These are phyloP conservation scores for Aspergillus sp. DNA, from an alignment of 2,329 filamentous ascomycete genomes.

Conservation along the genomic window DNA sequence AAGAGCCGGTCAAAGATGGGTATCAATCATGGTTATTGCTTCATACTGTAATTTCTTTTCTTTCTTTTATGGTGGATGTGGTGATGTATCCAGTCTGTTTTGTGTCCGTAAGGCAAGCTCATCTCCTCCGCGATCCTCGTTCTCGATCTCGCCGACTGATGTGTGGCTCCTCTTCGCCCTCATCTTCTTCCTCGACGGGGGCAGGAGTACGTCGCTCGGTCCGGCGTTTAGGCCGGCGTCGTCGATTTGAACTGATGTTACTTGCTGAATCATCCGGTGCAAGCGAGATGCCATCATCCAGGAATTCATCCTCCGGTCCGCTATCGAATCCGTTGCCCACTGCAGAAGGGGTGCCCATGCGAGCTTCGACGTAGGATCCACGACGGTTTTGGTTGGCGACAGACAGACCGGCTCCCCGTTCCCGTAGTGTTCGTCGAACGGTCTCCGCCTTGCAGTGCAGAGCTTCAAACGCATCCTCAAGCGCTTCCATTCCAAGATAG, in stretches of 20 bases:
- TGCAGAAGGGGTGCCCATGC: conserved; percentile 36
- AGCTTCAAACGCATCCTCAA: conserved; percentile 89
- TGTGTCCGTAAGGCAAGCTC: not conserved
- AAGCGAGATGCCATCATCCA: conserved; percentile 40
- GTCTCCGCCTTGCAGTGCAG: conserved; percentile 79
- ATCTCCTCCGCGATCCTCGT: conserved; percentile 21
- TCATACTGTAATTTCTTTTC: not conserved
- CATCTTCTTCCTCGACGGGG: conserved; percentile 43
- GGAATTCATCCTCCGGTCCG: conserved; percentile 39
- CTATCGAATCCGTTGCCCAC: conserved; percentile 30
- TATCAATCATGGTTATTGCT: not conserved
- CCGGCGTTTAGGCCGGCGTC: conserved; percentile 40
- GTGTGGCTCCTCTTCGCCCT: conserved; percentile 26
- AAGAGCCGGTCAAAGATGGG: not conserved
- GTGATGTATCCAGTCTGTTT: not conserved
- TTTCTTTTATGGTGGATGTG: not conserved
- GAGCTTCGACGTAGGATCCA: conserved; percentile 35
- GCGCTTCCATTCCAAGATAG: conserved; percentile 84
- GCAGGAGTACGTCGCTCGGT: conserved; percentile 45
- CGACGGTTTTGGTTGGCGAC: conserved; percentile 41
- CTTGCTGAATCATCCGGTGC: conserved; percentile 45
- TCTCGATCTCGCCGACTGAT: conserved; percentile 17
- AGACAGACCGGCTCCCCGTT: conserved; percentile 70
- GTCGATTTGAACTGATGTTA: conserved; percentile 42
- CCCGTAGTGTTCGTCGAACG: conserved; percentile 70